Conservation (phyloP, 345 rosid species). For the Firmiana major region DNA sequence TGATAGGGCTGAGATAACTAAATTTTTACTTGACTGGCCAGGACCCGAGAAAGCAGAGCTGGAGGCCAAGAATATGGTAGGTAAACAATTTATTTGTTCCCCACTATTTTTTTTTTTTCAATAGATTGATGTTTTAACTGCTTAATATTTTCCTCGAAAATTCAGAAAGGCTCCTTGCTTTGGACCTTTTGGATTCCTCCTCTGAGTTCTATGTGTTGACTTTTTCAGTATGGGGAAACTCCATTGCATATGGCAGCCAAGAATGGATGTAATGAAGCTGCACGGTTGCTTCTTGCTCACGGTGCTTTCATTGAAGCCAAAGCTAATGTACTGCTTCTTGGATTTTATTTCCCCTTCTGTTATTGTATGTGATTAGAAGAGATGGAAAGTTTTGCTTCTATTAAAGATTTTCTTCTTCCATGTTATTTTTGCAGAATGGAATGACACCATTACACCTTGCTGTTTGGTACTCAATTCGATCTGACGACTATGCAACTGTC, state of each 20-base stretch:
- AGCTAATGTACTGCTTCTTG: conserved; percentile 62
- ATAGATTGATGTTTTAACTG: no score
- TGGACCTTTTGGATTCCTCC: conserved; percentile 7
- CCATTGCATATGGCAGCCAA: conserved; percentile 99
- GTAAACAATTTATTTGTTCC: not conserved
- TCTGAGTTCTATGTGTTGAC: conserved; percentile 12
- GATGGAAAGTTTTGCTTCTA: conserved; percentile 12
- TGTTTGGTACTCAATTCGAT: conserved; percentile 84
- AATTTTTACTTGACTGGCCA: conserved; percentile 66
- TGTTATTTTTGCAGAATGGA: conserved; percentile 67
- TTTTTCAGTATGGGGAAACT: conserved; percentile 90
- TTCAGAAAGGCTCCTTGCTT: not conserved
- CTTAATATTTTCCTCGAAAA: not conserved
- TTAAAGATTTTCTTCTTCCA: not conserved
- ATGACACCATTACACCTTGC: conserved; percentile 98
- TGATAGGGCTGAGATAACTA: conserved; percentile 63
- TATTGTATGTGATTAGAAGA: not conserved
- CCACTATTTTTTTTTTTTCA: not conserved
- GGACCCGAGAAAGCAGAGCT: conserved; percentile 73
- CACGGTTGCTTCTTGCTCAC: conserved; percentile 64
- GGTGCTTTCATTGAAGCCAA: conserved; percentile 89
- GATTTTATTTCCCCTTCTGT: conserved; percentile 4
- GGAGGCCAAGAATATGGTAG: conserved; percentile 84
- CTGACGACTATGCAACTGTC: conserved; percentile 76
- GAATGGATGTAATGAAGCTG: conserved; percentile 89